Percentiles rank a stretch among this genome's conserved stretches.
phyloP scores from a whole-genome alignment of 305 asterid species.

The Fraxinus ornus region DNA sequence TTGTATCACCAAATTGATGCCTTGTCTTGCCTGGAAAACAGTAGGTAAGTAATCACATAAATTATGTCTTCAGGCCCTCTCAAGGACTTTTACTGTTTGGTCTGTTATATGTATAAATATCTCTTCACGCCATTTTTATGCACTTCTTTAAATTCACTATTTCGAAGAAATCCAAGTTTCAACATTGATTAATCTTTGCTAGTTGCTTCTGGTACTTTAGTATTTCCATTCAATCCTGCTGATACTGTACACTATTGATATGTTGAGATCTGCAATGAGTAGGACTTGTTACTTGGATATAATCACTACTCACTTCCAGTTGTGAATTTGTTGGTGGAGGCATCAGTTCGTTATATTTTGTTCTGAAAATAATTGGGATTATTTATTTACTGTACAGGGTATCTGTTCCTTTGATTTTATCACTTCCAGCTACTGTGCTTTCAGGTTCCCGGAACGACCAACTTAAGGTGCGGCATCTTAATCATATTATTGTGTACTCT shows the following conservation, averaged over 20 bases:
- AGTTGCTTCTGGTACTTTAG: neutral
- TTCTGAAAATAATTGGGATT: neutral
- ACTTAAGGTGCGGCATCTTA: constrained; percentile 64
- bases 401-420: constrained; percentile 75
- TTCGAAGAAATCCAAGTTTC: constrained; percentile 11
- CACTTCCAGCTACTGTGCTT: constrained; percentile 79
- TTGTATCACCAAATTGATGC: constrained; percentile 81
- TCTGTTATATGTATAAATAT: neutral
- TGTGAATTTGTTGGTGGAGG: constrained; percentile 12
- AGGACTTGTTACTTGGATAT: neutral
- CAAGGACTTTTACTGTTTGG: neutral
- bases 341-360: neutral
- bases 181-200: neutral
- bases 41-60: constrained; percentile 43
- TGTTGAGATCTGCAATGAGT: neutral
- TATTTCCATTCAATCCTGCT: neutral
- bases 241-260: neutral
- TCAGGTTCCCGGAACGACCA: constrained; percentile 74
- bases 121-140: neutral
- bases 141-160: neutral
- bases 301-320: neutral
- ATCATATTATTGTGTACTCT: constrained; percentile 12
- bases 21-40: constrained; percentile 67
- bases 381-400: constrained; percentile 45
- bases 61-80: neutral